phyloP scores from a whole-genome alignment of 148 eudicot species.

The Arctostaphylos glauca region DNA sequence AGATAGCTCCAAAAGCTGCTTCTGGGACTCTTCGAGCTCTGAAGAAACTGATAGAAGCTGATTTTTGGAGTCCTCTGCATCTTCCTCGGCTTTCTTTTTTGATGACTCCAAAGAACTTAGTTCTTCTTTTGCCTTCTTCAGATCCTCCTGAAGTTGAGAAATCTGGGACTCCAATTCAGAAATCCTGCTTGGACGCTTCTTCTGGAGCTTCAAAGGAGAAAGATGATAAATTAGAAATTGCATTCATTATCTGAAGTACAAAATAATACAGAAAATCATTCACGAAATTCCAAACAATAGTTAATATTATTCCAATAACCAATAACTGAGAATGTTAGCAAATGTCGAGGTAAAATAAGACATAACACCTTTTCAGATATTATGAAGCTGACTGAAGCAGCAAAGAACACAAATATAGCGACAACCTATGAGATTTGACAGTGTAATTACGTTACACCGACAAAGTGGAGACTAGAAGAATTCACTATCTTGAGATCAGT shows the following conservation, averaged over 20 bases:
- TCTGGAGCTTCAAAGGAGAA: slow-evolving; percentile 32
- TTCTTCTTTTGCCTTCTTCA: slow-evolving; percentile 66
- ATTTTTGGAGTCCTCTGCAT: slow-evolving; percentile 56
- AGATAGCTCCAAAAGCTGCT: slow-evolving; percentile 42
- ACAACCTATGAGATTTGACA: background rate
- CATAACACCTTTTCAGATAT: background rate
- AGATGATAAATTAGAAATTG: slow-evolving; percentile 2
- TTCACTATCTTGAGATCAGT: background rate
- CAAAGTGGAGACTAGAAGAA: background rate
- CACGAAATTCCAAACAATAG: background rate
- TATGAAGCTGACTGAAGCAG: background rate
- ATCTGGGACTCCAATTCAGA: slow-evolving; percentile 74
- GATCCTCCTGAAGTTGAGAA: slow-evolving; percentile 73
- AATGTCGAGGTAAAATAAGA: background rate
- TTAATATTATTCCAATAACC: background rate
- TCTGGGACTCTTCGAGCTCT: slow-evolving; percentile 64
- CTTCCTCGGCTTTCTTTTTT: slow-evolving; percentile 57
- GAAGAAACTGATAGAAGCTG: slow-evolving; percentile 53
- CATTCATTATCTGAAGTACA: background rate
- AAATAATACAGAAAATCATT: background rate
- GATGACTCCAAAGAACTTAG: slow-evolving; percentile 47
- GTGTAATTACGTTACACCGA: background rate
- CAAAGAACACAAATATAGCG: slow-evolving; percentile 3
- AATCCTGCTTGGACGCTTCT: slow-evolving; percentile 58
- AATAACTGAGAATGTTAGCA: background rate